Evolutionary conservation across 1,284 basidiomycete genomes (phyloP).

Genomic region (Microstroma glucosiphilum): DNA sequence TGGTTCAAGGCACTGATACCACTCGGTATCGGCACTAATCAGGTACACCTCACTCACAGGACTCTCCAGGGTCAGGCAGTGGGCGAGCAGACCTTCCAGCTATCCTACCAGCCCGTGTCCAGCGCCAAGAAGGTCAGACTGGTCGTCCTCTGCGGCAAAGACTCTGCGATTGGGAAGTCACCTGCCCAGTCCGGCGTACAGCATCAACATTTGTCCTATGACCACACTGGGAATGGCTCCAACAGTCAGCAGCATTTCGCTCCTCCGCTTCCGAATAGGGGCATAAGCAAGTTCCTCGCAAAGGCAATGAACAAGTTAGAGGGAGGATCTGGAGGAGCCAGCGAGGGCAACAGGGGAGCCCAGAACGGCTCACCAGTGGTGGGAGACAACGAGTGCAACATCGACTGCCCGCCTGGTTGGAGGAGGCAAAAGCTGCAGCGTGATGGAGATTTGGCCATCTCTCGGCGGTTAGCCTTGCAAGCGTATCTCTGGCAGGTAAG

Average conservation of each 20-base stretch:
- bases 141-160: conserved; percentile 20
- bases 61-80: background rate
- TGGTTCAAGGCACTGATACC: conserved; percentile 27
- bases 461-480: conserved; percentile 20
- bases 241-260: too few relatives aligned
- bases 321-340: background rate
- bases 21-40: conserved; percentile 17
- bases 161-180: conserved; percentile 22
- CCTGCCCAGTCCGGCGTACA: background rate
- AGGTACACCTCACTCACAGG: background rate
- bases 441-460: too few relatives aligned
- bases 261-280: too few relatives aligned
- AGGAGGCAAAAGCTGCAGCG: too few relatives aligned
- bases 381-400: background rate
- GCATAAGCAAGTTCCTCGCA: background rate
- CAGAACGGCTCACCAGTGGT: too few relatives aligned
- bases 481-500: conserved; percentile 16
- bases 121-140: conserved; percentile 20
- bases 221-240: too few relatives aligned
- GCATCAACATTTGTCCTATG: too few relatives aligned
- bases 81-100: background rate
- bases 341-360: too few relatives aligned
- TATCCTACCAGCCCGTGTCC: conserved; percentile 3
- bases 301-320: conserved; percentile 2
- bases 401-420: background rate